phyloP scores from a whole-genome alignment of 768 basidiomycete genomes.

The Exsudoporus frostii region DNA sequence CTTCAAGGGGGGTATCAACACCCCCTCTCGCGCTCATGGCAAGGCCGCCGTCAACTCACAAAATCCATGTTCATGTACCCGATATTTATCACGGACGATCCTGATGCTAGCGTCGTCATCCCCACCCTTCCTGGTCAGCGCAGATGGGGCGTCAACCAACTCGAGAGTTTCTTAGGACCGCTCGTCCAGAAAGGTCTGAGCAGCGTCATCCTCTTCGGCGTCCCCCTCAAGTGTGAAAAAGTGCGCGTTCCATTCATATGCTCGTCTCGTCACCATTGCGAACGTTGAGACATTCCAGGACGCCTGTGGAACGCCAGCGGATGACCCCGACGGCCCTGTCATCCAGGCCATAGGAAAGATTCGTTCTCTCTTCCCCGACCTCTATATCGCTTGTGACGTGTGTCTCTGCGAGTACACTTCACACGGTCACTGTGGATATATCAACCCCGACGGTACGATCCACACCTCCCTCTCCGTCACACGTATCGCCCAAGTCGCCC shows the following conservation, averaged over 20 bases:
- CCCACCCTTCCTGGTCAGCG: conserved; percentile 79
- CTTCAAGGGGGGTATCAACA: conserved; percentile 94
- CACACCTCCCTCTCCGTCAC: conserved; percentile 72
- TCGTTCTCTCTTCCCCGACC: conserved; percentile 68
- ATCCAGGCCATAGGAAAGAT: conserved; percentile 87
- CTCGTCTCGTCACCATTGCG: neutral
- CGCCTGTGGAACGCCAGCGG: conserved; percentile 77
- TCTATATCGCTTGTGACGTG: conserved; percentile 93
- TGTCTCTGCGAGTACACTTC: conserved; percentile 99
- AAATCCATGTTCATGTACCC: conserved; percentile 99
- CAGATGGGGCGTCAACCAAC: conserved; percentile 91
- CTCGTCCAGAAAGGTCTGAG: conserved; percentile 85
- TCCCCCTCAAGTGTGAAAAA: conserved; percentile 78
- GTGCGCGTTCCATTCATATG: conserved; percentile 35
- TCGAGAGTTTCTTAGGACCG: conserved; percentile 84
- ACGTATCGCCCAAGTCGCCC: conserved; percentile 90
- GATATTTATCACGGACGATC: conserved; percentile 96
- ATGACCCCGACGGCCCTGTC: conserved; percentile 87
- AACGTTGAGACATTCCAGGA: conserved; percentile 50
- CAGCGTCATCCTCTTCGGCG: conserved; percentile 94
- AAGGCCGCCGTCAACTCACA: conserved; percentile 72
- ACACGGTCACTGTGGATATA: conserved; percentile 92
- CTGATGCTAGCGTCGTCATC: conserved; percentile 78
- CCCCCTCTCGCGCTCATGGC: conserved; percentile 85
- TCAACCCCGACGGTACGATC: conserved; percentile 73